Base-by-base conservation (phyloP, 495 filamentous ascomycete genomes). In the Apiosordaria backusii region DNA sequence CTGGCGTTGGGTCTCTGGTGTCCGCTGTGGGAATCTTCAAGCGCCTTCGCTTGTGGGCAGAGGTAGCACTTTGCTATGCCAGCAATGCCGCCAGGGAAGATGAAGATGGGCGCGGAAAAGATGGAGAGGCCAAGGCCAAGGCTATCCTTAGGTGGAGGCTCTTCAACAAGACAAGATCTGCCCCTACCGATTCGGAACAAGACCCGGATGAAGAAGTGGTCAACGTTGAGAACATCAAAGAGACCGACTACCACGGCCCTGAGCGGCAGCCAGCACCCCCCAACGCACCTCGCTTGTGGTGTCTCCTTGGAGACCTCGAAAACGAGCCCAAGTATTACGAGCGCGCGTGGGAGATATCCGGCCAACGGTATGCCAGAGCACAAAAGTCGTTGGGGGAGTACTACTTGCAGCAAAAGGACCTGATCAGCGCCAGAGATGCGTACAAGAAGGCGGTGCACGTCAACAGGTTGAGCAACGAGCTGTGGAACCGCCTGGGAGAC, bases 11-110 rank as follows among this genome's bases (percentile, higher is more conserved):
- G 23, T 93, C 91, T 57, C 81, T 99, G 7, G 85, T 91, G 1
- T 93, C 94, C 0, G 95, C 95, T 0, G 83, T 99, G 13, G 95
- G 97, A 60, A 98, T 99, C 70, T 99, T 97, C 78, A 93, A 96
- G 78, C 85, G 95, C 3, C 82, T 99, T 13, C 88, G 94, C 57
- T 89, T 99, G 79, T 98, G 94, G 93, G 90, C 95, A 10, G 95
- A 99, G 78, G 92, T 90, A 9, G 95, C 96, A 0, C 83, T 99
- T 1, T 99, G 95, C 76, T 92, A 89, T 74, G 83, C 83, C 6
- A 79, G 75, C 45, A 75, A 74, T 64, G 78, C 78, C 0, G 90
- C 89, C 15, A 86, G 86, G 1, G 90, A 89, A 1, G 92, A 96
- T 50, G 83, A 87, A 54, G 78, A 76, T 24, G 81, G 80, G 13